phyloP scores from a whole-genome alignment of 805 yeast species.

The Candida gorgasii region DNA sequence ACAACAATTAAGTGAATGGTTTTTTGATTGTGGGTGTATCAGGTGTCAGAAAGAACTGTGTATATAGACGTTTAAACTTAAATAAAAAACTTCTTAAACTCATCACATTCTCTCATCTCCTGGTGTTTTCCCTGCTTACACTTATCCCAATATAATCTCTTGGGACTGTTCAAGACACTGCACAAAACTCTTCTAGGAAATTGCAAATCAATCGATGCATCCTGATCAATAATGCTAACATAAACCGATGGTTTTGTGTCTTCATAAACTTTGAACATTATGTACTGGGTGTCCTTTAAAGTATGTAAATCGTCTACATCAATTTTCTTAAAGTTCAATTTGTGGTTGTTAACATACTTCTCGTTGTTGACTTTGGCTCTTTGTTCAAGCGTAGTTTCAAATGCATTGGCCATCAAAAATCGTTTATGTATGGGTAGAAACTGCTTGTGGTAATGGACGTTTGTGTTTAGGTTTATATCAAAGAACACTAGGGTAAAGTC shows the following conservation, averaged over 20 bases:
- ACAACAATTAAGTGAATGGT: constrained; percentile 52
- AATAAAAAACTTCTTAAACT: constrained; percentile 56
- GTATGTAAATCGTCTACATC: constrained; percentile 21
- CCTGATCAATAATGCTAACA: constrained; percentile 23
- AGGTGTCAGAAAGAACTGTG: constrained; percentile 45
- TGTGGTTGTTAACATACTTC: constrained; percentile 43
- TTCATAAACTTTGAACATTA: constrained; percentile 32
- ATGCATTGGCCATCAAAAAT: constrained; percentile 35
- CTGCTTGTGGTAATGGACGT: constrained; percentile 78
- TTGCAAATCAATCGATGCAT: constrained; percentile 64
- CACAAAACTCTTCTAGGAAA: constrained; percentile 84
- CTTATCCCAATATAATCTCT: constrained; percentile 72
- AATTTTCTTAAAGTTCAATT: constrained; percentile 40
- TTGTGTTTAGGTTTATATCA: constrained; percentile 63
- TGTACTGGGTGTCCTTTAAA: constrained; percentile 31
- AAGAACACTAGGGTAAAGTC: constrained; percentile 59
- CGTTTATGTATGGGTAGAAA: constrained; percentile 63
- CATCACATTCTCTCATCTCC: constrained; percentile 63
- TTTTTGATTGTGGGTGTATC: constrained; percentile 55
- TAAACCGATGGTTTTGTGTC: constrained; percentile 20
- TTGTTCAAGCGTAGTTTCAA: constrained; percentile 48
- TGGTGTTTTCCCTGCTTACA: constrained; percentile 65
- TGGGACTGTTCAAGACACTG: constrained; percentile 56
- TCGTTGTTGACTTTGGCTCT: constrained; percentile 47
- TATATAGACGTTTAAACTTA: background rate